phyloP scores from a whole-genome alignment of 106 monocot genomes.

The Dioscorea alata region DNA sequence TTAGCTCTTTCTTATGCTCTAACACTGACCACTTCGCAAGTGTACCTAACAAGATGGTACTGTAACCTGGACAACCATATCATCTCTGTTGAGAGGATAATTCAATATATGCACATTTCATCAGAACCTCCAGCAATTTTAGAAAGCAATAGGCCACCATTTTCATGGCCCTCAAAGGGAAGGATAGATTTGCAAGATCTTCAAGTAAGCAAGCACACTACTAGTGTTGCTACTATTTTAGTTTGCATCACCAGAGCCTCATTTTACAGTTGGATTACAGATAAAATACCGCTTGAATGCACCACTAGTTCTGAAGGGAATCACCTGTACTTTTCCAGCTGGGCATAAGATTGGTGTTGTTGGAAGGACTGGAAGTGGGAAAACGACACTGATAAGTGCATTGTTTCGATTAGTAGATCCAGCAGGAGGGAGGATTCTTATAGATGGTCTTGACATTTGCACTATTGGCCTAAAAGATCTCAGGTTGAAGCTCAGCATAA shows the following conservation, averaged over 20 bases:
- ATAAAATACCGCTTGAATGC: slow-evolving; percentile 33
- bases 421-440: slow-evolving; percentile 40
- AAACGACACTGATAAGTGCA: slow-evolving; percentile 61
- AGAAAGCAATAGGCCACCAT: slow-evolving; percentile 34
- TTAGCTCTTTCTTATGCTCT: slow-evolving; percentile 71
- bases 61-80: slow-evolving; percentile 66
- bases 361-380: slow-evolving; percentile 65
- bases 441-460: slow-evolving; percentile 55
- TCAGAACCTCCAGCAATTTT: slow-evolving; percentile 57
- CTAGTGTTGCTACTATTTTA: neutral
- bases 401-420: slow-evolving; percentile 63
- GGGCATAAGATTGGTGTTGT: slow-evolving; percentile 66
- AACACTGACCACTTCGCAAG: slow-evolving; percentile 45
- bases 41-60: slow-evolving; percentile 57
- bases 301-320: slow-evolving; percentile 59
- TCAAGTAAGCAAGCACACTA: slow-evolving; percentile 24
- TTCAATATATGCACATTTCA: slow-evolving; percentile 66
- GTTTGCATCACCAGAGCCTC: neutral
- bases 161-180: slow-evolving; percentile 65
- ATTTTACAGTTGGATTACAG: slow-evolving; percentile 14
- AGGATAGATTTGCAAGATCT: slow-evolving; percentile 64
- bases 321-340: slow-evolving; percentile 52
- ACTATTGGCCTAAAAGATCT: slow-evolving; percentile 58
- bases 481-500: slow-evolving; percentile 66
- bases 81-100: slow-evolving; percentile 74